These are phyloP conservation scores for Ascochyta lentis DNA, from an alignment of 2,329 filamentous ascomycete species.

Conservation along the genomic window DNA sequence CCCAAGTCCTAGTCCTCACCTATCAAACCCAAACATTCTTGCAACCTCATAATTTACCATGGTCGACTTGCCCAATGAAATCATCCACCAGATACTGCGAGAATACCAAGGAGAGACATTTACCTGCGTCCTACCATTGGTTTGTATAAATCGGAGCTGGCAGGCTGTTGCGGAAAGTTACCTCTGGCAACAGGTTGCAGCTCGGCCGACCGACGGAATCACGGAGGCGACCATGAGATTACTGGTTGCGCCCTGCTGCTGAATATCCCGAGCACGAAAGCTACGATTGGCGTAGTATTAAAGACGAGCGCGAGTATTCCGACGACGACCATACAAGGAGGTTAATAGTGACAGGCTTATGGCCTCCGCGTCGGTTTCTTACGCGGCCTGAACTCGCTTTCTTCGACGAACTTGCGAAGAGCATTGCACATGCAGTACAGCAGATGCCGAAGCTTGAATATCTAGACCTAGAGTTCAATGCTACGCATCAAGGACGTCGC, in stretches of 20 bases:
- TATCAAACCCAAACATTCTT: not conserved
- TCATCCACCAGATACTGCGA: not conserved
- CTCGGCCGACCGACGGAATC: too few species aligned
- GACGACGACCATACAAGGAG: not conserved
- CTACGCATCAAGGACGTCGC: not conserved
- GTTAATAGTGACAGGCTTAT: not conserved
- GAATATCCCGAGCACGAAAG: not conserved
- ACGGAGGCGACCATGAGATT: not conserved
- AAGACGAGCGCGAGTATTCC: not conserved
- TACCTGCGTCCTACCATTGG: not conserved
- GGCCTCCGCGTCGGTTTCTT: not conserved
- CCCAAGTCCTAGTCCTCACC: not conserved
- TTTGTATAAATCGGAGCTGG: not conserved
- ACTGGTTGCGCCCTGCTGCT: not conserved
- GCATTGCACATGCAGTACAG: constrained; percentile 1
- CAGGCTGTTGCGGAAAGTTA: not conserved
- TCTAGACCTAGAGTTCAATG: constrained; percentile 3
- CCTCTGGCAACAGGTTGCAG: not conserved
- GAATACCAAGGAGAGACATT: not conserved
- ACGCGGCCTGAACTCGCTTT: not conserved
- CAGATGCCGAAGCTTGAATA: constrained; percentile 2
- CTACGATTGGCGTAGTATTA: not conserved
- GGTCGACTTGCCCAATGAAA: not conserved
- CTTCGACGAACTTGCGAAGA: constrained; percentile 2
- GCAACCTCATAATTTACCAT: not conserved